phyloP scores from a whole-genome alignment of 805 yeast genomes.

The Yarrowia bubula region DNA sequence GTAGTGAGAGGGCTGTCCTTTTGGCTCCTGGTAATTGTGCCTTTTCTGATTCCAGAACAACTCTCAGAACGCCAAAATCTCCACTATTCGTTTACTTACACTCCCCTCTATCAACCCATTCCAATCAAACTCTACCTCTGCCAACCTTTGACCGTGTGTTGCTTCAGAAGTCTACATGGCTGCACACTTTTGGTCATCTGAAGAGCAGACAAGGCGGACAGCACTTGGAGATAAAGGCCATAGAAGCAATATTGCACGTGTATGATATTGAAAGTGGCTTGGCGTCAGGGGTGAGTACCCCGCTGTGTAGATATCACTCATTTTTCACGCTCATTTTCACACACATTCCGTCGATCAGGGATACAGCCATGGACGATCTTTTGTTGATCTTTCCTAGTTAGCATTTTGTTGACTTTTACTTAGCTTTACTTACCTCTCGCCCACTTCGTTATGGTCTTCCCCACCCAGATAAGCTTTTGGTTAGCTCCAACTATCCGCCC shows the following conservation, averaged over 20 bases:
- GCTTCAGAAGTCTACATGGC: constrained; percentile 19
- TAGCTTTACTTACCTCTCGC: too few species aligned
- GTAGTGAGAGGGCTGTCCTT: too few species aligned
- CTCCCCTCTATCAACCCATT: neutral
- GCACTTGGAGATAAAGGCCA: too few species aligned
- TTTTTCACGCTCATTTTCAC: too few species aligned
- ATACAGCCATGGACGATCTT: neutral
- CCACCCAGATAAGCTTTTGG: neutral
- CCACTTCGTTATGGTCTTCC: too few species aligned
- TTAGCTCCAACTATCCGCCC: constrained; percentile 20
- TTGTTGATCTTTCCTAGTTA: too few species aligned
- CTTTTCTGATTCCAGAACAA: neutral
- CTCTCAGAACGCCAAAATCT: neutral
- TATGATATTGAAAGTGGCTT: too few species aligned
- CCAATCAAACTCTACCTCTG: neutral
- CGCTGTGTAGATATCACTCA: too few species aligned
- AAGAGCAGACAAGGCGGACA: neutral
- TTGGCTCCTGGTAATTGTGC: too few species aligned
- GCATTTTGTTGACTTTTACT: too few species aligned
- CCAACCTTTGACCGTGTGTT: neutral
- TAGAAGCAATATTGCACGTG: too few species aligned
- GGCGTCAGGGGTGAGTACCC: too few species aligned
- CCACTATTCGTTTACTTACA: neutral
- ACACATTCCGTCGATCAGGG: constrained; percentile 18
- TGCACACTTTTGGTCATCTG: neutral